Evolutionary conservation across 768 basidiomycete genomes (phyloP).

Genomic region (Guyanaporus albipodus): DNA sequence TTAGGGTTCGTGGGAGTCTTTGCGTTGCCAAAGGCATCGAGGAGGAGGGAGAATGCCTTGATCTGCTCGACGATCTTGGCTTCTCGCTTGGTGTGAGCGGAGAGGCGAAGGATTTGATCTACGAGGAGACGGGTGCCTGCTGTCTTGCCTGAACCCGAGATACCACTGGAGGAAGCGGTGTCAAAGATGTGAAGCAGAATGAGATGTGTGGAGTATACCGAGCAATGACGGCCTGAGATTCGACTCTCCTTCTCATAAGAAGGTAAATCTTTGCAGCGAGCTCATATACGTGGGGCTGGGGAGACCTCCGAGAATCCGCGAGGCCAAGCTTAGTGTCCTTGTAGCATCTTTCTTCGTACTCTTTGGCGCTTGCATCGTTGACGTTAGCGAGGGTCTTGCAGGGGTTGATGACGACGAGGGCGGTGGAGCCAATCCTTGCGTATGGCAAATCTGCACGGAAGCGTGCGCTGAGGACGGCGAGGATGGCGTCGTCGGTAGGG

Average conservation of each 20-base stretch:
- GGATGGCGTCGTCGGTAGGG: slow-evolving; percentile 56
- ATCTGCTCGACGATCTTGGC: slow-evolving; percentile 50
- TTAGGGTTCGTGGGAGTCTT: slow-evolving; percentile 62
- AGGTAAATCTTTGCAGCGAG: slow-evolving; percentile 57
- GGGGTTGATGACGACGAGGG: slow-evolving; percentile 58
- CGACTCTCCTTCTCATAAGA: slow-evolving; percentile 49
- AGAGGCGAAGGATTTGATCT: slow-evolving; percentile 57
- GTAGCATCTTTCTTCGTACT: slow-evolving; percentile 54
- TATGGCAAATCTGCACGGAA: slow-evolving; percentile 57
- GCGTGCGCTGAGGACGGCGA: slow-evolving; percentile 51
- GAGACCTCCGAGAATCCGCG: slow-evolving; percentile 34
- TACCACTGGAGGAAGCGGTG: slow-evolving; percentile 40
- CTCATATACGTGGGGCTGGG: slow-evolving; percentile 61
- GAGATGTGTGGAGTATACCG: slow-evolving; percentile 38
- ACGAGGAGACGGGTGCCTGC: slow-evolving; percentile 48
- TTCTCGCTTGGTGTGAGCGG: slow-evolving; percentile 55
- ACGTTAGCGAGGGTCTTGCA: slow-evolving; percentile 53
- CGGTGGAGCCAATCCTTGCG: slow-evolving; percentile 45
- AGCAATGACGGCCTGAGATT: slow-evolving; percentile 55
- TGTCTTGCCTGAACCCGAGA: slow-evolving; percentile 62
- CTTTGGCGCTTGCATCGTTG: slow-evolving; percentile 53
- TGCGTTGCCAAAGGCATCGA: slow-evolving; percentile 63
- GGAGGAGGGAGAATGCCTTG: slow-evolving; percentile 49
- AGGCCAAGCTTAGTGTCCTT: slow-evolving; percentile 46
- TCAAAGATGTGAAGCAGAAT: slow-evolving; percentile 13